These are phyloP conservation scores for Paraleonurus japonicus DNA, from an alignment of 257 asterid species.

Conservation along the genomic window DNA sequence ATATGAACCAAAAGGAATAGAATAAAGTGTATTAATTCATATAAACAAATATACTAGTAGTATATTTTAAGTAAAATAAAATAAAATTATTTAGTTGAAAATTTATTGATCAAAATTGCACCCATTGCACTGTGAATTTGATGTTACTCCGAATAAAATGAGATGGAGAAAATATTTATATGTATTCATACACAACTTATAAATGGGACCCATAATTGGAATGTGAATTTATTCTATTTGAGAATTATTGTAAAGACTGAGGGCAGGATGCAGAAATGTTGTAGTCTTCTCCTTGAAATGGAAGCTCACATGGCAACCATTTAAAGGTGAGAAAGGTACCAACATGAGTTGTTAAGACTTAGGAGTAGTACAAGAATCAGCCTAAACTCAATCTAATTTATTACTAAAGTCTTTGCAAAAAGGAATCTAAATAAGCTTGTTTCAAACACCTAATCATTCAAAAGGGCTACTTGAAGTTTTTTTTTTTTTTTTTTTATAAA, in stretches of 20 bases:
- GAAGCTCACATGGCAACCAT: slow-evolving; percentile 37
- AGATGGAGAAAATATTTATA: too few relatives aligned
- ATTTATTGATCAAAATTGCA: too few relatives aligned
- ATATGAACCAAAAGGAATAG: too few relatives aligned
- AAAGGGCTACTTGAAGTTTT: slow-evolving; percentile 22
- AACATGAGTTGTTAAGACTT: neutral
- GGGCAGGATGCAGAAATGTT: neutral
- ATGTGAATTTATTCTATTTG: neutral
- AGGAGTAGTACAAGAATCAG: slow-evolving; percentile 32
- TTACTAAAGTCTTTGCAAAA: slow-evolving; percentile 33
- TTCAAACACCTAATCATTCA: slow-evolving; percentile 34
- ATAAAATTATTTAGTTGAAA: too few relatives aligned
- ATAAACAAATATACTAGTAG: too few relatives aligned
- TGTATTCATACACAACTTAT: too few relatives aligned
- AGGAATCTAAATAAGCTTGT: slow-evolving; percentile 21
- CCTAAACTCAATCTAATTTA: slow-evolving; percentile 39
- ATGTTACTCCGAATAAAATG: too few relatives aligned
- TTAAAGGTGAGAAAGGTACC: neutral
- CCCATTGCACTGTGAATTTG: too few relatives aligned
- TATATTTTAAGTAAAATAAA: too few relatives aligned
- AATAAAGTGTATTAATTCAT: too few relatives aligned
- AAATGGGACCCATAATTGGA: neutral
- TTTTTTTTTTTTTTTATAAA: neutral
- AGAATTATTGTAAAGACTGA: neutral
- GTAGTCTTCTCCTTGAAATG: slow-evolving; percentile 14